Percentiles rank a stretch among this genome's conserved stretches.
These are phyloP conservation scores for Populus hybrid DNA, from an alignment of 441 rosid species.

Conservation along the genomic window DNA sequence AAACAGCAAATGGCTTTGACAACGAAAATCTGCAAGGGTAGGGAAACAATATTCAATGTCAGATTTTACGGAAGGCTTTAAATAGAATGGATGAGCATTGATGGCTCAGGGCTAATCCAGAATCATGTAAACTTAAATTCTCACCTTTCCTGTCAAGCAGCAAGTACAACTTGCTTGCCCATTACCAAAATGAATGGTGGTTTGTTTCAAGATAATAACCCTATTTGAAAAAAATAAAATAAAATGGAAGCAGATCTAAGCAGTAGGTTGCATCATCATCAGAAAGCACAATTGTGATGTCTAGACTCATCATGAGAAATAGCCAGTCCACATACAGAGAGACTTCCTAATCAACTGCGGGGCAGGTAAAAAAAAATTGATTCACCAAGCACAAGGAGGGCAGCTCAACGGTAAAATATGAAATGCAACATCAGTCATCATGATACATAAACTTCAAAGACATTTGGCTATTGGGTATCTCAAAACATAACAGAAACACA, in stretches of 20 bases:
- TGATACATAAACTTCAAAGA: not conserved
- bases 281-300: not conserved
- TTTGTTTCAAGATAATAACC: not conserved
- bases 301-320: not conserved
- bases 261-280: not conserved
- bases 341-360: not conserved
- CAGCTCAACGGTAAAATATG: not conserved
- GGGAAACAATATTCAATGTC: constrained; percentile 40
- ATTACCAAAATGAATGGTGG: not conserved
- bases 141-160: constrained; percentile 32
- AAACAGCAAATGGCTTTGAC: constrained; percentile 46
- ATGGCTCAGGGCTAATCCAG: constrained; percentile 21
- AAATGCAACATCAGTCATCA: not conserved
- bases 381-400: not conserved
- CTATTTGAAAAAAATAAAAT: not conserved
- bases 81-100: constrained; percentile 15
- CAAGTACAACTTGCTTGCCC: constrained; percentile 8
- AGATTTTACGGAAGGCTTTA: constrained; percentile 30
- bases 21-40: constrained; percentile 49
- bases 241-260: not conserved
- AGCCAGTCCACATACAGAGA: not conserved
- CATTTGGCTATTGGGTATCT: not conserved
- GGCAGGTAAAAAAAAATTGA: not conserved
- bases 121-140: constrained; percentile 22
- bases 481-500: not conserved